Evolutionary conservation across 192 early-diverging fungal genomes (phyloP).

Genomic region (Backusella liffmaniae): DNA sequence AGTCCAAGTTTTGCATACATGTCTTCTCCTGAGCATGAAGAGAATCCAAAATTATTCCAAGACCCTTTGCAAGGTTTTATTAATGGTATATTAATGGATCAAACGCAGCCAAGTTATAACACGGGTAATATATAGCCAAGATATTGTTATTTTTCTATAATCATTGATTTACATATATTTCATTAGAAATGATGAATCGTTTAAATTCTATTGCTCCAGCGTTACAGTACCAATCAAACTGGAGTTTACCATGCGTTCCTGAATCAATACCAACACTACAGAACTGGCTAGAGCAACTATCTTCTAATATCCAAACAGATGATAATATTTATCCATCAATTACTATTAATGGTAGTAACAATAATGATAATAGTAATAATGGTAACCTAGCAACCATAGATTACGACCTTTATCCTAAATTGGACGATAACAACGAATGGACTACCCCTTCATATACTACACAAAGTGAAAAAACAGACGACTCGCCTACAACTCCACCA

Average conservation of each 20-base stretch:
- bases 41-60: background rate
- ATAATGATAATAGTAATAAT: background rate
- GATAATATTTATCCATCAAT: constrained; percentile 20
- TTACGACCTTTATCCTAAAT: constrained; percentile 4
- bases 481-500: background rate
- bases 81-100: constrained; percentile 10
- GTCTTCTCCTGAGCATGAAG: background rate
- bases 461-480: background rate
- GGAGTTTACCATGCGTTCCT: constrained; percentile 7
- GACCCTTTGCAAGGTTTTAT: constrained; percentile 21
- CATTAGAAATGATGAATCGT: constrained; percentile 25
- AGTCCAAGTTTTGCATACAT: constrained; percentile 2
- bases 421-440: background rate
- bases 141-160: background rate
- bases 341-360: background rate
- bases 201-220: constrained; percentile 15
- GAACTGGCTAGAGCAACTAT: constrained; percentile 28
- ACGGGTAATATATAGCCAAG: constrained; percentile 19
- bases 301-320: constrained; percentile 22
- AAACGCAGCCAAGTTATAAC: constrained; percentile 21
- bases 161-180: background rate
- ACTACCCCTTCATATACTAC: background rate
- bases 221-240: background rate
- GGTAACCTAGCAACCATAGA: background rate
- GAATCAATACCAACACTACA: constrained; percentile 17